Evolutionary conservation across 1,284 basidiomycete genomes (phyloP).

Genomic region (Volvariella surrecta): DNA sequence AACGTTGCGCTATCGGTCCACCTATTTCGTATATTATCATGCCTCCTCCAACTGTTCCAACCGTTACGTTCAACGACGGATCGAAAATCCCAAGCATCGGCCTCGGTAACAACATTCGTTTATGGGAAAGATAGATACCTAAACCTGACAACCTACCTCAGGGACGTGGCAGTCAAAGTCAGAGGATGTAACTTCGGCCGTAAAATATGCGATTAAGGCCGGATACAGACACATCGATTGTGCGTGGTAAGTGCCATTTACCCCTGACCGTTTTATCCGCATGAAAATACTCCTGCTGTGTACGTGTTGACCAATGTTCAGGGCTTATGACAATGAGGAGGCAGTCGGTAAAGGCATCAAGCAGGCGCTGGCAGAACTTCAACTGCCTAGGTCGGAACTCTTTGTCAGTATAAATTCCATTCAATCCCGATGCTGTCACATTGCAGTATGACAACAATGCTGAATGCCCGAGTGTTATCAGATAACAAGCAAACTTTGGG

Average conservation of each 20-base stretch:
- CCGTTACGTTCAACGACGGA: slow-evolving; percentile 63
- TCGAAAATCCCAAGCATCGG: slow-evolving; percentile 61
- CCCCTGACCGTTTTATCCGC: slow-evolving; percentile 19
- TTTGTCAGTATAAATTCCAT: slow-evolving; percentile 46
- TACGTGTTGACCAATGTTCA: slow-evolving; percentile 12
- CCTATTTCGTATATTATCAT: slow-evolving; percentile 14
- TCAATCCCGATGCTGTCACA: slow-evolving; percentile 1
- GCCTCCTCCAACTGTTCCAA: slow-evolving; percentile 26
- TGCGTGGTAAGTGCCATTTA: slow-evolving; percentile 43
- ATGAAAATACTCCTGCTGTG: slow-evolving; percentile 13
- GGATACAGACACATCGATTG: slow-evolving; percentile 80
- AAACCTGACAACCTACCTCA: slow-evolving; percentile 16
- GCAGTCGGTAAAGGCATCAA: slow-evolving; percentile 81
- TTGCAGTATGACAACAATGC: not conserved
- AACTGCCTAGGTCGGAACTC: slow-evolving; percentile 73
- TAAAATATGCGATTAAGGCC: slow-evolving; percentile 63
- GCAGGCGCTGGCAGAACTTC: no score
- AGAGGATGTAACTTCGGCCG: slow-evolving; percentile 62
- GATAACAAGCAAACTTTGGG: slow-evolving; percentile 69
- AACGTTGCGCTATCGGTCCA: slow-evolving; percentile 4
- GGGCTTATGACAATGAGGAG: slow-evolving; percentile 70
- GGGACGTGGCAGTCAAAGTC: slow-evolving; percentile 78
- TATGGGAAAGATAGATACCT: not conserved
- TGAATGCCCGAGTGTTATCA: slow-evolving; percentile 15
- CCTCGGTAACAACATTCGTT: slow-evolving; percentile 40